Base-by-base conservation (phyloP, 352 stramenopile genomes). In the Phytophthora lateralis region DNA sequence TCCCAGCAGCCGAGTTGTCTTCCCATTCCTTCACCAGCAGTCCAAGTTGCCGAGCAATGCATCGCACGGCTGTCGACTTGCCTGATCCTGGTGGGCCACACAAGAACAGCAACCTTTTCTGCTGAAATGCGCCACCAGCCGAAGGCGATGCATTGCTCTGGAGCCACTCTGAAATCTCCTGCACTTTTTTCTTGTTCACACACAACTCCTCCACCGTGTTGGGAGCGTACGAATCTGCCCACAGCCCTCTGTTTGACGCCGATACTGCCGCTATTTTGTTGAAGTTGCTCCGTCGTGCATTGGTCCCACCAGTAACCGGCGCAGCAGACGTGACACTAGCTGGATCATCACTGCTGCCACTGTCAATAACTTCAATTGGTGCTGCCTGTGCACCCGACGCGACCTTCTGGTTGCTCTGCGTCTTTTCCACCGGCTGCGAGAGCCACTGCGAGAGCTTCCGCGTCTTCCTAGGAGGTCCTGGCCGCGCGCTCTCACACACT, bases 181-280 rank as follows among this genome's bases (percentile, higher is more conserved):
- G 71, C 9, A 86, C 56, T 63, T 96, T 96, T 50, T 92, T 93
- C 66, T 90, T 91, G 58, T 91, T 88, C 17, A 96, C 70, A 49
- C 83, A 91, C 2, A 96, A 61, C 1, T 96, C 76, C n/a, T 88
- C 78, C 6, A 88, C 65, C 3, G 54, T 66, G 17, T 69, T 63
- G 0, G 83, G 80, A 1, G 51, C 45, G 41, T 82, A 74, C 12
- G 69, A 42, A 32, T 91, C 82, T 7, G 66, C 57, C 87, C 83
- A 96, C 4, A 93, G 51, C 9, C 41, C 46, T 35, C 21, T 65
- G 17, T 29, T 63, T 14, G 30, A 1, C 34, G 45, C 51, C 10
- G 42, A 9, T 58, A 4, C 32, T 10, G 4, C 32, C 10, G 26
- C 8, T 26, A 9, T 26, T 10, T 67, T 59, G 3, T 20, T 34